phyloP scores from a whole-genome alignment of 2,329 filamentous ascomycete species.

The Fusarium pseudoanthophilum region DNA sequence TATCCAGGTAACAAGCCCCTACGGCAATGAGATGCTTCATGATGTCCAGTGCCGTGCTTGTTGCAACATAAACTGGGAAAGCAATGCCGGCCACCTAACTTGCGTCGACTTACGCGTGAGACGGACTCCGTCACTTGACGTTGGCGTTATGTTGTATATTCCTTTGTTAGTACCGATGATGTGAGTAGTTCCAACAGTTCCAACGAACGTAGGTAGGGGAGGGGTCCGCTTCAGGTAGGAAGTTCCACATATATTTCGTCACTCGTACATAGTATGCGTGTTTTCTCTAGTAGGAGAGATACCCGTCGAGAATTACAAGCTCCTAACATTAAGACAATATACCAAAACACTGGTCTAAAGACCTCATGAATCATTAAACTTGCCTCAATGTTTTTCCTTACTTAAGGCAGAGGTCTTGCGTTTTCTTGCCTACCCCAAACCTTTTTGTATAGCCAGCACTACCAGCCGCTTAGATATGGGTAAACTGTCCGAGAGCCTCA shows the following conservation, averaged over 20 bases:
- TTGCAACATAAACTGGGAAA: background rate
- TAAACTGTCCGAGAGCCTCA: background rate
- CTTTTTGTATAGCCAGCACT: background rate
- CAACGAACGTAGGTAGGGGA: background rate
- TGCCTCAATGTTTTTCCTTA: background rate
- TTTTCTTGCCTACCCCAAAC: background rate
- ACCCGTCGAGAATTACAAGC: background rate
- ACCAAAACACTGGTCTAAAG: background rate
- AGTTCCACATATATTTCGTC: conserved; percentile 30
- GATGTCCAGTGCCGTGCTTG: background rate
- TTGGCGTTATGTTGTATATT: background rate
- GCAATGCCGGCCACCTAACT: background rate
- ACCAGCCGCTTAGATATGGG: background rate
- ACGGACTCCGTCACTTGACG: background rate
- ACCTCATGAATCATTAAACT: background rate
- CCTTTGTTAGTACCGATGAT: background rate
- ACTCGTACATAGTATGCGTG: background rate
- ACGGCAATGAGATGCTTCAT: conserved; percentile 71
- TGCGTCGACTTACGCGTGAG: background rate
- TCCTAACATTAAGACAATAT: background rate
- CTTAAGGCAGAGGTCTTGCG: background rate
- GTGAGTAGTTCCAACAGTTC: background rate
- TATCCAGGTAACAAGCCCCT: conserved; percentile 77
- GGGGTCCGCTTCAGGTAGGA: background rate
- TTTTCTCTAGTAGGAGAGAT: background rate